Conservation (phyloP, 805 yeast species). For the Zygotorulaspora chibaensis region DNA sequence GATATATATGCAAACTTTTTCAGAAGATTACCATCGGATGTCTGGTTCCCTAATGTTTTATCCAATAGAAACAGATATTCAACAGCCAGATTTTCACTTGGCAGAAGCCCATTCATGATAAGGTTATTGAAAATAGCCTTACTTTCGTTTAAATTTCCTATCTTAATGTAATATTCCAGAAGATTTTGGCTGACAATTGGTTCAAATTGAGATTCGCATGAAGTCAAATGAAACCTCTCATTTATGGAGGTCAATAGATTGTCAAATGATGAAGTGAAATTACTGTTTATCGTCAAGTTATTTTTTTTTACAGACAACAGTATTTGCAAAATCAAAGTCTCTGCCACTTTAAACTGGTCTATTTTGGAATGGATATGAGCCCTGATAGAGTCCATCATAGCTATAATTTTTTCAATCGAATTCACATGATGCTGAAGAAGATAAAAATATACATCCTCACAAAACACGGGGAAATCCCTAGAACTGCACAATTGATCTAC, state of each 20-base stretch:
- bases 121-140: constrained; percentile 15
- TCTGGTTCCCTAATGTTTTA: not conserved
- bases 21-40: constrained; percentile 4
- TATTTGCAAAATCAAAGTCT: constrained; percentile 15
- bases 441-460: constrained; percentile 34
- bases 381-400: constrained; percentile 18
- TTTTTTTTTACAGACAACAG: constrained; percentile 11
- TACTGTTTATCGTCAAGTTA: constrained; percentile 1
- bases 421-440: constrained; percentile 22
- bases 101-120: constrained; percentile 12
- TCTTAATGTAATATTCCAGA: constrained; percentile 15
- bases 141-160: constrained; percentile 13
- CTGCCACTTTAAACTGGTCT: constrained; percentile 20
- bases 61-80: constrained; percentile 17
- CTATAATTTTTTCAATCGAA: constrained; percentile 10
- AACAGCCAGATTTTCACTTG: constrained; percentile 13
- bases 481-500: constrained; percentile 10
- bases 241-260: constrained; percentile 11
- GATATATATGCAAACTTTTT: constrained; percentile 21
- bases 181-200: constrained; percentile 13
- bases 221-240: constrained; percentile 13
- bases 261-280: constrained; percentile 6
- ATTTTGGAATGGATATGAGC: constrained; percentile 18
- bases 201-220: constrained; percentile 11
- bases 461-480: constrained; percentile 23